Base-by-base conservation (phyloP, 2,329 filamentous ascomycete genomes). In the Fusarium burgessii region DNA sequence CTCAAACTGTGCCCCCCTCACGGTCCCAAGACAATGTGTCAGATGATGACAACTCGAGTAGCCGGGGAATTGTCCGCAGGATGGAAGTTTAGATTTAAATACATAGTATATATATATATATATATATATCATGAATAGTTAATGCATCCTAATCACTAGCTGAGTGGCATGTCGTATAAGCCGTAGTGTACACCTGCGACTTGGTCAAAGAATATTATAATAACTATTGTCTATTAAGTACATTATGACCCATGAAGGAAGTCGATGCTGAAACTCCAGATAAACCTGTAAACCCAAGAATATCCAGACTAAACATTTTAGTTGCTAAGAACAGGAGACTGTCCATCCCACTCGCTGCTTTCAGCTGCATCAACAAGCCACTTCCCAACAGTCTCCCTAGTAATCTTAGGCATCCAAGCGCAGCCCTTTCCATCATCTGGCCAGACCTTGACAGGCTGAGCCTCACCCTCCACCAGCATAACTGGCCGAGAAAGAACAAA, bases 401-500 rank as follows among this genome's bases (percentile, higher is more conserved):
- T 66, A 20, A 72, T 67, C 15, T 61, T 70, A 1, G 69, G 69
- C 63, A 72, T 70, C 69, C 69, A 72, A 5, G 69, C 54, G 14
- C 68, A 72, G 0, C 69, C 69, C 23, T 67, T 61, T 6, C 69
- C 69, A 51, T 72, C 61, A 7, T 72, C 66, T 7, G 69, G 52
- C 69, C 69, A 72, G 3, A 70, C 52, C 29, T 60, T 72, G 0
- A 72, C 52, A 7, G 36, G 14, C 13, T 27, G 47, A 3, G 27
- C 65, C 3, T 63, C 56, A 7, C 66, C 69, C 3, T 72, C 69
- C 0, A 29, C 32, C 25, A 72, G 66, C 68, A 72, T 69, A 20
- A 49, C 58, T 0, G 69, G 69, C 1, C 69, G 56, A 6, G 65
- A 33, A 4, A 62, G 52, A 6, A 72, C 69, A 42, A 72, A 73